Base-by-base conservation (phyloP, 768 basidiomycete species). In the Mycena haematopus region DNA sequence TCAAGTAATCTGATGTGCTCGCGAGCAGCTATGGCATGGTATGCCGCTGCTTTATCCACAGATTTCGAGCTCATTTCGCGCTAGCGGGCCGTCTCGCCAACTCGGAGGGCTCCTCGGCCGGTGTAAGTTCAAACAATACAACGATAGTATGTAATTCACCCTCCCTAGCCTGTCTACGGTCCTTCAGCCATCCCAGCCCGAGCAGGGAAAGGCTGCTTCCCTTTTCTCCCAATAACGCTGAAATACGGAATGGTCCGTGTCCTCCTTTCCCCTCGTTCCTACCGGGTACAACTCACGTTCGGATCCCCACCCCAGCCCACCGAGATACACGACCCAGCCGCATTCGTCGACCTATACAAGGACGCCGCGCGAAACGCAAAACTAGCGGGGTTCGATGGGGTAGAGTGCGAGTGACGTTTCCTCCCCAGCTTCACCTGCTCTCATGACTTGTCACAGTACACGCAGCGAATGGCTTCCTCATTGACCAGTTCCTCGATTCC, bases 351-450 rank as follows among this genome's bases (percentile, higher is more conserved):
- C 13, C 70, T 72, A 33, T 85, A 75, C 72, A 79, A 75, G 56
- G 65, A 77, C 56, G 81, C 83, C 1, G 84, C 83, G 2, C 56
- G 76, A 31, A 81, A 81, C 49, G 83, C 84, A 2, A 81, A 81
- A 47, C 75, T 76, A 54, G 82, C 82, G n/a, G 85, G 84, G 3
- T 85, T 84, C 66, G 85, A 86, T 65, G 84, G 84, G 6, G 79
- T 85, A 27, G 84, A 86, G 72, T 58, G 81, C 80, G 68, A 56
- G 77, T 65, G 3, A 21, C 11, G 57, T 35, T 25, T 47, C 3
- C 35, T 33, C 24, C 25, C 3, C n/a, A n/a, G 2, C 38, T 19
- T 3, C 51, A 22, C 29, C 19, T 11, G 13, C 19, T 60, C 36
- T 36, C n/a, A 27, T 56, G 22, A 2, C 27, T 19, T 10, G 2